These are phyloP conservation scores for Yamadazyma diospyri DNA, from an alignment of 1,139 yeast species.

Conservation along the genomic window DNA sequence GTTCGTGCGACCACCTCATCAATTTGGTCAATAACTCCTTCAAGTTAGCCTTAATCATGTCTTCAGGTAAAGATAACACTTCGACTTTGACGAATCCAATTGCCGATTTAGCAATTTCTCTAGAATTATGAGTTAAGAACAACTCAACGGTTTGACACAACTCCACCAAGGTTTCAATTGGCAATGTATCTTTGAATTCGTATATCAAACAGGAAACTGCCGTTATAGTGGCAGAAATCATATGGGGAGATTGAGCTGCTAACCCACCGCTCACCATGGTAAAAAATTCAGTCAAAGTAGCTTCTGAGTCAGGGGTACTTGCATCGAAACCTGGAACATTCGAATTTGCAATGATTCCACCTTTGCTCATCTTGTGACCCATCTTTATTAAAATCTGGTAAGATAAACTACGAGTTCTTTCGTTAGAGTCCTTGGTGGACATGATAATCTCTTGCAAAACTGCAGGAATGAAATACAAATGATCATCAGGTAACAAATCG, in stretches of 20 bases:
- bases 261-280: slow-evolving; percentile 96
- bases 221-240: slow-evolving; percentile 94
- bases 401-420: slow-evolving; percentile 82
- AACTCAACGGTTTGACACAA: slow-evolving; percentile 85
- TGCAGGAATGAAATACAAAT: slow-evolving; percentile 75
- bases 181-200: slow-evolving; percentile 71
- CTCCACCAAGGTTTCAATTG: slow-evolving; percentile 59
- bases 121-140: slow-evolving; percentile 82
- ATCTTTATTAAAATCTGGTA: slow-evolving; percentile 72
- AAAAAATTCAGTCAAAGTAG: slow-evolving; percentile 76
- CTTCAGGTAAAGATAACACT: slow-evolving; percentile 80
- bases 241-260: slow-evolving; percentile 89
- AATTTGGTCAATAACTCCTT: slow-evolving; percentile 64
- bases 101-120: slow-evolving; percentile 92
- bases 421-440: slow-evolving; percentile 91
- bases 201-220: slow-evolving; percentile 83
- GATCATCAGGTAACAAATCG: slow-evolving; percentile 56
- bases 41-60: slow-evolving; percentile 65
- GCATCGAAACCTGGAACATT: slow-evolving; percentile 67
- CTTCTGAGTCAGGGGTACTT: slow-evolving; percentile 58
- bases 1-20: slow-evolving; percentile 93
- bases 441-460: slow-evolving; percentile 83
- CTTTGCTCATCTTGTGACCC: slow-evolving; percentile 75
- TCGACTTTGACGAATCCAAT: slow-evolving; percentile 94
- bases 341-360: slow-evolving; percentile 65